Evolutionary conservation across 305 asterid genomes (phyloP).

Genomic region (Coffea humblotiana): DNA sequence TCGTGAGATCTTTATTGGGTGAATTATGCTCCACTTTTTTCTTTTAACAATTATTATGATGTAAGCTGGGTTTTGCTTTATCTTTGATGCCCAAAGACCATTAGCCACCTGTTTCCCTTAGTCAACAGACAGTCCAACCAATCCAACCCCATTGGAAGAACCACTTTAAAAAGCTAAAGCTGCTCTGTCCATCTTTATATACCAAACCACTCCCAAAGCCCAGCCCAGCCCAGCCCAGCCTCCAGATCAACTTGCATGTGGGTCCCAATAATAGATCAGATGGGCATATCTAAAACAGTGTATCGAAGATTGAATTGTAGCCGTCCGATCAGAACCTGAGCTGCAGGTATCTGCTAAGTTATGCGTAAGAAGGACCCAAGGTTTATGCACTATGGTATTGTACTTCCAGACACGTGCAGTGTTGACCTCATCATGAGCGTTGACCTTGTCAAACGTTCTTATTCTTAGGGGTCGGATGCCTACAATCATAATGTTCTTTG

Average conservation of each 20-base stretch:
- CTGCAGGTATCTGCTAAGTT: no score
- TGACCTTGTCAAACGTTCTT: slow-evolving; percentile 48
- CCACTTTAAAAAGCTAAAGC: slow-evolving; percentile 29
- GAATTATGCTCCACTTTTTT: slow-evolving; percentile 27
- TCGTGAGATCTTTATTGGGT: slow-evolving; percentile 35
- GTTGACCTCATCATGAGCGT: slow-evolving; percentile 36
- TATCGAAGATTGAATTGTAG: background rate
- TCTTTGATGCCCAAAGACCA: slow-evolving; percentile 19
- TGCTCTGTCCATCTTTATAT: background rate
- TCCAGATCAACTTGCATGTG: background rate
- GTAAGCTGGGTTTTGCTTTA: slow-evolving; percentile 27
- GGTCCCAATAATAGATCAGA: background rate
- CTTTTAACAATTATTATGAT: slow-evolving; percentile 15
- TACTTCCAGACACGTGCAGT: slow-evolving; percentile 43
- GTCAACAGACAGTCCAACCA: slow-evolving; percentile 26
- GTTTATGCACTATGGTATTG: background rate
- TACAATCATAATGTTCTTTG: slow-evolving; percentile 9
- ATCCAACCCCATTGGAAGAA: slow-evolving; percentile 8
- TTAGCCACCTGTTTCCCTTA: background rate
- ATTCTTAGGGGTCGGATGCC: slow-evolving; percentile 20
- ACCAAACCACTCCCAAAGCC: background rate
- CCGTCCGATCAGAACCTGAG: background rate
- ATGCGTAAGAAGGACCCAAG: no score
- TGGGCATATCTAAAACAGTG: background rate
- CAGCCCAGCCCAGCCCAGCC: background rate